Percentiles rank a stretch among this genome's conserved stretches.
These are phyloP conservation scores for Vachellia pachyceras DNA, from an alignment of 306 rosid genomes.

Conservation along the genomic window DNA sequence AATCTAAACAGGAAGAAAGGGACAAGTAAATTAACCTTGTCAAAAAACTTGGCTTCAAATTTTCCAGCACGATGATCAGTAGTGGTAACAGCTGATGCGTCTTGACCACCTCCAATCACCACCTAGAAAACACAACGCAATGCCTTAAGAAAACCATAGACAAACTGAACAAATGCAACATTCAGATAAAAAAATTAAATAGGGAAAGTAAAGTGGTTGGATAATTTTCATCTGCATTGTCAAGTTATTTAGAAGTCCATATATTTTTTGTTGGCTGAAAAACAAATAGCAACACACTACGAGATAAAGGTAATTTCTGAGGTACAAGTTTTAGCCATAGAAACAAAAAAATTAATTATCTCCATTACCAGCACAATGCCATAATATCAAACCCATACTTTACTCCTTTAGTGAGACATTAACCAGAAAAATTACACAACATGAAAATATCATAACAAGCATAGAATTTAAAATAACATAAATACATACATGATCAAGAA, in stretches of 20 bases:
- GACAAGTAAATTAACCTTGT: too few species aligned
- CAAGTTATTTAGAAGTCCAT: not conserved
- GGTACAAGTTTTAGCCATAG: not conserved
- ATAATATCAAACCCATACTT: not conserved
- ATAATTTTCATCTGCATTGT: not conserved
- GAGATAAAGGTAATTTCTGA: not conserved
- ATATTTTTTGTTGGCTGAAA: not conserved
- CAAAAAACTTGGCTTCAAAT: slow-evolving; percentile 91
- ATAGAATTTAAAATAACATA: not conserved
- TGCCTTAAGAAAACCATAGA: slow-evolving; percentile 16
- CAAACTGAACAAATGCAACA: not conserved
- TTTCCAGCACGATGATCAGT: slow-evolving; percentile 97
- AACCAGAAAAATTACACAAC: not conserved
- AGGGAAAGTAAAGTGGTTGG: slow-evolving; percentile 3
- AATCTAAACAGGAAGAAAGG: too few species aligned
- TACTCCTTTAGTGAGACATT: slow-evolving; percentile 4
- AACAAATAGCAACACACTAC: not conserved
- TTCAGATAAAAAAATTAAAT: not conserved
- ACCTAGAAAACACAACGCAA: slow-evolving; percentile 52
- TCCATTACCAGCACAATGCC: not conserved
- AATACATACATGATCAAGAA: slow-evolving; percentile 85
- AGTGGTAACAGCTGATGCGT: slow-evolving; percentile 84
- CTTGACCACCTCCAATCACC: slow-evolving; percentile 99
- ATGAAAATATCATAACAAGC: not conserved
- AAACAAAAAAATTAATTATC: not conserved